These are phyloP conservation scores for Laburnicola sp. DNA, from an alignment of 2,329 filamentous ascomycete genomes.

Conservation along the genomic window DNA sequence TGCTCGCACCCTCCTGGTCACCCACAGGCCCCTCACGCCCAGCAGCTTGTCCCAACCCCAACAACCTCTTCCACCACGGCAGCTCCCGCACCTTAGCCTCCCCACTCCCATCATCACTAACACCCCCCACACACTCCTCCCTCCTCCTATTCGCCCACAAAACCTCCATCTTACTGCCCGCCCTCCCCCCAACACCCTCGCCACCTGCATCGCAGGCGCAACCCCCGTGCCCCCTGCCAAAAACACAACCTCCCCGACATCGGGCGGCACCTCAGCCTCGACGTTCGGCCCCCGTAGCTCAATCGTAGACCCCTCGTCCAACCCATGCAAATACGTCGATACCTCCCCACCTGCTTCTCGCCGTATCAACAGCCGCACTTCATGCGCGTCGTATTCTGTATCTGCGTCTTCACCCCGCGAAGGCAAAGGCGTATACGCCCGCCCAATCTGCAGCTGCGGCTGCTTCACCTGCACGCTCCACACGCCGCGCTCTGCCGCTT, in stretches of 20 bases:
- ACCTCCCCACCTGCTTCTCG: conserved; percentile 80
- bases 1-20: conserved; percentile 11
- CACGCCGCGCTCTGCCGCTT: conserved; percentile 64
- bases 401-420: conserved; percentile 47
- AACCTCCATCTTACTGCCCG: conserved; percentile 62
- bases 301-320: conserved; percentile 65
- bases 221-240: conserved; percentile 92
- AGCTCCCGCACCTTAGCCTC: not conserved
- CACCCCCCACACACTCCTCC: conserved; percentile 66
- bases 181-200: conserved; percentile 61
- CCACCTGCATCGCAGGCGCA: conserved; percentile 83
- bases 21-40: conserved; percentile 10
- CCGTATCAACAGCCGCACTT: conserved; percentile 76
- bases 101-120: conserved; percentile 51
- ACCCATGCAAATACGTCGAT: conserved; percentile 73
- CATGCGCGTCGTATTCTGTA: conserved; percentile 34
- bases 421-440: conserved; percentile 88
- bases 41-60: conserved; percentile 21
- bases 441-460: conserved; percentile 86
- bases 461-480: conserved; percentile 95
- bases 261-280: conserved; percentile 63
- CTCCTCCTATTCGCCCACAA: conserved; percentile 77
- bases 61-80: conserved; percentile 33
- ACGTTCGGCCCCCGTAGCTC: conserved; percentile 78
- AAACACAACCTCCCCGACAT: conserved; percentile 69